These are phyloP conservation scores for Leptoxyphium fumago DNA, from an alignment of 2,329 filamentous ascomycete genomes.

Conservation along the genomic window DNA sequence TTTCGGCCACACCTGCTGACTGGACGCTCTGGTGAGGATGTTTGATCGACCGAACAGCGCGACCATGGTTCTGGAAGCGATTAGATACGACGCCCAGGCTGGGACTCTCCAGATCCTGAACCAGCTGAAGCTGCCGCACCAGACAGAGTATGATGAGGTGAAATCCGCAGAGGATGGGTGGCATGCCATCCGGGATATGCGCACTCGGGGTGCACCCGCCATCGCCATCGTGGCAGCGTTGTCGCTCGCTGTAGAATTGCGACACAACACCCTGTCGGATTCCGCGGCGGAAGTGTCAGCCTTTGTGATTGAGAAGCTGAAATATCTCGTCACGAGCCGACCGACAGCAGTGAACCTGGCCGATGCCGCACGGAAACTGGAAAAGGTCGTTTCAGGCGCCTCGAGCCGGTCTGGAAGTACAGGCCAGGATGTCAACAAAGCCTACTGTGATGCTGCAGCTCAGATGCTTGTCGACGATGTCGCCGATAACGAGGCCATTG, in stretches of 20 bases:
- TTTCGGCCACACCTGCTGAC: no score
- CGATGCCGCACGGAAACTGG: conserved; percentile 75
- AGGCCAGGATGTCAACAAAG: conserved; percentile 43
- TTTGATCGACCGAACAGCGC: neutral
- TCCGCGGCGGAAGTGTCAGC: conserved; percentile 46
- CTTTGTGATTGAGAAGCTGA: conserved; percentile 61
- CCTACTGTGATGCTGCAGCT: conserved; percentile 70
- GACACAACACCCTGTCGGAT: conserved; percentile 36
- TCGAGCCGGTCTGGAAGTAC: conserved; percentile 26
- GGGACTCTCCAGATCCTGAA: conserved; percentile 65
- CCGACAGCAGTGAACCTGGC: conserved; percentile 91
- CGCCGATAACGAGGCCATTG: conserved; percentile 74
- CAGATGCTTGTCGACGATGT: conserved; percentile 78
- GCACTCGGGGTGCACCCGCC: conserved; percentile 68
- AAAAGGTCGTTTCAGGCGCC: conserved; percentile 43
- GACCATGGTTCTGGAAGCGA: conserved; percentile 54
- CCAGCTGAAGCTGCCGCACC: conserved; percentile 68
- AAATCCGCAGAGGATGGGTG: conserved; percentile 60
- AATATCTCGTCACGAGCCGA: conserved; percentile 76
- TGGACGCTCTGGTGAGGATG: no score
- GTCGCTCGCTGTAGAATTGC: conserved; percentile 71
- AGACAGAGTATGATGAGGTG: conserved; percentile 62
- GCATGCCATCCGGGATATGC: conserved; percentile 71
- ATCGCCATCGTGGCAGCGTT: conserved; percentile 96
- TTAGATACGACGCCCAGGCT: conserved; percentile 48